These are phyloP conservation scores for Phytophthora syringae DNA, from an alignment of 352 stramenopile genomes.

Conservation along the genomic window DNA sequence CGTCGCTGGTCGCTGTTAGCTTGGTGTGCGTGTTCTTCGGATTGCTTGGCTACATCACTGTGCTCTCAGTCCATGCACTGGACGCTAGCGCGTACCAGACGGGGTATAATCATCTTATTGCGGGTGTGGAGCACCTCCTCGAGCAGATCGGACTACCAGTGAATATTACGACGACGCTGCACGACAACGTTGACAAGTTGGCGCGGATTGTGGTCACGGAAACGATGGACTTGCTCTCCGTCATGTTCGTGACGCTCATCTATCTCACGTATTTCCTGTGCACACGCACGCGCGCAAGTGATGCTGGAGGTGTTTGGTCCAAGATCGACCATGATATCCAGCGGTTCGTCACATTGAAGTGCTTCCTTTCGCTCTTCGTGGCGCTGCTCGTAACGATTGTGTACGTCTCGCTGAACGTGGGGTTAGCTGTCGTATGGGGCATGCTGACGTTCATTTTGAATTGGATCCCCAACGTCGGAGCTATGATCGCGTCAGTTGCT, in stretches of 20 bases:
- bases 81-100: conserved; percentile 85
- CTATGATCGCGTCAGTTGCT: conserved; percentile 86
- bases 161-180: conserved; percentile 90
- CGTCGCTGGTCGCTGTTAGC: conserved; percentile 82
- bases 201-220: conserved; percentile 85
- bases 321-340: conserved; percentile 92
- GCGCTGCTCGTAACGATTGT: conserved; percentile 88
- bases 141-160: conserved; percentile 80
- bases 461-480: conserved; percentile 90
- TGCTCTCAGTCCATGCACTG: conserved; percentile 85
- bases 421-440: conserved; percentile 86
- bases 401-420: conserved; percentile 91
- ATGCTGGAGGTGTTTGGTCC: conserved; percentile 87
- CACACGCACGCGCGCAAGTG: conserved; percentile 82
- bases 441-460: conserved; percentile 92
- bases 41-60: conserved; percentile 87
- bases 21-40: conserved; percentile 90
- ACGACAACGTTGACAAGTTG: conserved; percentile 91
- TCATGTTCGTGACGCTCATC: conserved; percentile 91
- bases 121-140: conserved; percentile 67
- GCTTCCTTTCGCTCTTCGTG: conserved; percentile 89
- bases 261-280: conserved; percentile 91
- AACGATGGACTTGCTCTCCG: conserved; percentile 90
- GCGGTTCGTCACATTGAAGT: conserved; percentile 90
- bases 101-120: conserved; percentile 79